A percentile compares a stretch with the other conserved stretches of the same genome.
phyloP scores from a whole-genome alignment of 179 eudicot genomes.

The Carnegiea gigantea region DNA sequence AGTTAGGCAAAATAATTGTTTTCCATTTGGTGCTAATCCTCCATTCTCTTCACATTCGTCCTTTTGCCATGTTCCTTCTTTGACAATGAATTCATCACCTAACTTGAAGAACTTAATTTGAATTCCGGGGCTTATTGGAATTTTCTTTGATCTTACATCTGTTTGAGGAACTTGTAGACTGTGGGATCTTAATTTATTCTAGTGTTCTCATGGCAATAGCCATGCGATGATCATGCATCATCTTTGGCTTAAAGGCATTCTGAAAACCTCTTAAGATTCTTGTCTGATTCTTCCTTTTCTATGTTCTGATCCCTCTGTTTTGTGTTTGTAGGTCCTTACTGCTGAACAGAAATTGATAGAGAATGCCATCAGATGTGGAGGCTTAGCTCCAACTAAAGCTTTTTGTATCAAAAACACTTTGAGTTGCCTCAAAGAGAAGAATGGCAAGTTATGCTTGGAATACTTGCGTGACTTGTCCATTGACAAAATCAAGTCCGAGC shows the following conservation, averaged over 20 bases:
- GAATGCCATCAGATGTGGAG: constrained; percentile 89
- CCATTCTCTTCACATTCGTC: background rate
- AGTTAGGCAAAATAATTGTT: background rate
- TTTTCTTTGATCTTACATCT: background rate
- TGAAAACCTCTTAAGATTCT: background rate
- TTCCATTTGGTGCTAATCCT: background rate
- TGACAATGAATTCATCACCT: too few relatives aligned
- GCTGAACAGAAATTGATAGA: constrained; percentile 68
- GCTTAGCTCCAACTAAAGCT: constrained; percentile 81
- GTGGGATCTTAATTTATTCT: background rate
- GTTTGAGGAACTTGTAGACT: background rate
- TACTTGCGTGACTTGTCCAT: constrained; percentile 66
- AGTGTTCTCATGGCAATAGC: too few relatives aligned
- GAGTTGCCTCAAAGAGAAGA: constrained; percentile 56
- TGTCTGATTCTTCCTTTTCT: background rate
- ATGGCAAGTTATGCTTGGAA: constrained; percentile 73
- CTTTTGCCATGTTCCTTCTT: background rate
- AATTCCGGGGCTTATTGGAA: background rate
- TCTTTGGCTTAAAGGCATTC: too few relatives aligned
- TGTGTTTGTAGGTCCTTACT: constrained; percentile 52
- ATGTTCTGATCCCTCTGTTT: background rate
- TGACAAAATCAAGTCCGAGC: constrained; percentile 72
- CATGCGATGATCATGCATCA: too few relatives aligned
- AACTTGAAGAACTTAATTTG: background rate
- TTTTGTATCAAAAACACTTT: constrained; percentile 70